phyloP scores from a whole-genome alignment of 169 alveolate genomes.

The Babesia bigemina region DNA sequence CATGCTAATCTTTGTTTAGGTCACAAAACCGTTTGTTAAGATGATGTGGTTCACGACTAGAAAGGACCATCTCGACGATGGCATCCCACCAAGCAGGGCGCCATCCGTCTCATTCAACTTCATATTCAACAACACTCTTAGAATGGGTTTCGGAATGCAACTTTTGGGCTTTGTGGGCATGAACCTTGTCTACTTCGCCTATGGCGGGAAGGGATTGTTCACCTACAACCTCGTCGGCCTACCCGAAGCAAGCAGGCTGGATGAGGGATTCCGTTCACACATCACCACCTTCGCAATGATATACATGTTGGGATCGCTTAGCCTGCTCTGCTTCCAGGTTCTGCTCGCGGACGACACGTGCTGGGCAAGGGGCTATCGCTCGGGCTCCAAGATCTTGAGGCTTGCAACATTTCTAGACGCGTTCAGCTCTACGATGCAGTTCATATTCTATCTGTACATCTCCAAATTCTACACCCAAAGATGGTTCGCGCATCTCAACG shows the following conservation, averaged over 20 bases:
- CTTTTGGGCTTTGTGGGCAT: slow-evolving; percentile 79
- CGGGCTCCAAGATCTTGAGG: slow-evolving; percentile 89
- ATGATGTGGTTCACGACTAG: slow-evolving; percentile 88
- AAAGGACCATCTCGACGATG: slow-evolving; percentile 87
- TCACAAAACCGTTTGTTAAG: background rate
- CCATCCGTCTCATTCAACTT: slow-evolving; percentile 83
- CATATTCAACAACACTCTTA: slow-evolving; percentile 74
- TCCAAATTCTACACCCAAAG: slow-evolving; percentile 86
- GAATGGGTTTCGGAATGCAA: slow-evolving; percentile 83
- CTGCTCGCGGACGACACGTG: slow-evolving; percentile 91
- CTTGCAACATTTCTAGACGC: slow-evolving; percentile 89
- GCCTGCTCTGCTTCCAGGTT: slow-evolving; percentile 87
- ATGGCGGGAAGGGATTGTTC: slow-evolving; percentile 85
- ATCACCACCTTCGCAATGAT: slow-evolving; percentile 79
- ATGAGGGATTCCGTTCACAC: slow-evolving; percentile 76
- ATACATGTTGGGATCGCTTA: slow-evolving; percentile 84
- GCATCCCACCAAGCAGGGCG: slow-evolving; percentile 84
- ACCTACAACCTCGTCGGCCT: slow-evolving; percentile 84
- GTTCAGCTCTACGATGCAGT: slow-evolving; percentile 87
- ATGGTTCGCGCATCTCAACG: slow-evolving; percentile 87
- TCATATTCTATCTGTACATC: slow-evolving; percentile 86
- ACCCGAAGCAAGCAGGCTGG: slow-evolving; percentile 81
- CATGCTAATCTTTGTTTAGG: background rate
- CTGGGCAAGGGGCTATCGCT: slow-evolving; percentile 93
- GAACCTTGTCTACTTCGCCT: slow-evolving; percentile 80